phyloP scores from a whole-genome alignment of 768 basidiomycete species.

The Boletus tylopilopsis region DNA sequence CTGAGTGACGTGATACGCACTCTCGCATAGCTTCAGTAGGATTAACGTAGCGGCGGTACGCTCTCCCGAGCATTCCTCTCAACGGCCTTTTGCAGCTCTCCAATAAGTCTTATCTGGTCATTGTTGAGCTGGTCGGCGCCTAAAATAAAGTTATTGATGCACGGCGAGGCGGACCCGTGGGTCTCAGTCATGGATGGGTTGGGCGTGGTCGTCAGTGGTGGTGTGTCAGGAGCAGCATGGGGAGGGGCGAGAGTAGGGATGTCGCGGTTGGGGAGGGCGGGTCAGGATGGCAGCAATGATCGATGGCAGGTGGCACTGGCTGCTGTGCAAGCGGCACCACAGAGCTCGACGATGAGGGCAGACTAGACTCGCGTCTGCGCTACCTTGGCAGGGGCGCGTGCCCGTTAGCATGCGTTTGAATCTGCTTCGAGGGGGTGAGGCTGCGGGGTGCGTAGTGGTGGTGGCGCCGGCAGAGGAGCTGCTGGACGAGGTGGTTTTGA shows the following conservation, averaged over 20 bases:
- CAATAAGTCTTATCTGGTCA: background rate
- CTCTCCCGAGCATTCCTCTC: background rate
- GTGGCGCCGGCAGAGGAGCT: conserved; percentile 12
- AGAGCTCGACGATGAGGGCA: conserved; percentile 34
- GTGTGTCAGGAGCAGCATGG: no score
- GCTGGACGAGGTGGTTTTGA: conserved; percentile 54
- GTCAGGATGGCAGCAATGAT: conserved; percentile 15
- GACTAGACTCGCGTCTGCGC: conserved; percentile 33
- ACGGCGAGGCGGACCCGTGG: no score
- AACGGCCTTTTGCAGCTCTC: background rate
- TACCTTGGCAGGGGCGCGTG: conserved; percentile 32
- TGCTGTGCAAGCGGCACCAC: conserved; percentile 38
- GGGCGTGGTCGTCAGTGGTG: no score
- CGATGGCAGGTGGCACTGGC: conserved; percentile 35
- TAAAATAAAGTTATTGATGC: background rate
- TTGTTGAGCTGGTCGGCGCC: background rate
- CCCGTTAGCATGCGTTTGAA: conserved; percentile 3
- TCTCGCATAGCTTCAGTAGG: background rate
- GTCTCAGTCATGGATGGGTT: no score
- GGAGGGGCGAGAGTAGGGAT: conserved; percentile 17
- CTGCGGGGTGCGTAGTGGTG: conserved; percentile 27
- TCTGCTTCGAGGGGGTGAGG: conserved; percentile 27
- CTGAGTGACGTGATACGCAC: background rate
- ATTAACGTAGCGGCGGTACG: background rate
- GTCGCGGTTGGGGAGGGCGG: conserved; percentile 22